Base-by-base conservation (phyloP, 495 filamentous ascomycete genomes). In the Aspergillus baeticus region DNA sequence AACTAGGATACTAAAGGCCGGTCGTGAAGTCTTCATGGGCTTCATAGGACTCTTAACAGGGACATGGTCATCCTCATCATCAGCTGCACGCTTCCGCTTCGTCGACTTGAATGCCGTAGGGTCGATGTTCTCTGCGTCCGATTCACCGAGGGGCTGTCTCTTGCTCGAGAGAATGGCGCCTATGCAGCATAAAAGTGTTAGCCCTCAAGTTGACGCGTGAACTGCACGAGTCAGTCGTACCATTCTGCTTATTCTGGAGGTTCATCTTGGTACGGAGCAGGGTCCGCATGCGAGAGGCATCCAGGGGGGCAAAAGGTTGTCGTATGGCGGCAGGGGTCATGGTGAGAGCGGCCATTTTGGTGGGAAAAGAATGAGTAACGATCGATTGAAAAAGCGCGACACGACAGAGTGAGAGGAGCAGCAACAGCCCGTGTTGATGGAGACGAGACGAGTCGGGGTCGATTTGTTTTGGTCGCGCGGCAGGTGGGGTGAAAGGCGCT, bases 121-220 rank as follows among this genome's bases (percentile, higher is more conserved):
- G 63, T 92, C 90, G 58, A 95, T 78, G 63, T 96, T 97, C 76
- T 97, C 91, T 7, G 79, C 70, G 66, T 96, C 84, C 51, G 77
- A 74, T 15, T 81, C 76, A 29, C 82, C 74, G 54, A 81, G 76
- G 49, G 77, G 72, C 22, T 64, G 71, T 60, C 57, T 66, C 52
- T 73, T 72, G 55, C 58, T 54, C 18, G 63, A 60, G 13, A 72
- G 22, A 21, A 65, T 49, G 46, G 62, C 52, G 51, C 65, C 70
- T 72, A 45, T 37, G n/a, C 3, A 17, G 35, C 13, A 18, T 33
- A 41, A 31, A 8, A 29, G 26, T 29, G 42, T 55, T 57, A 51
- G 51, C 22, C n/a, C n/a, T n/a, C n/a, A n/a, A n/a, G 23, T 51
- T 26, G 42, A 23, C 14, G n/a, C 47, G 18, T 54, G 13, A 53